phyloP scores from a whole-genome alignment of 345 rosid species.

The Gossypium rotundifolium region DNA sequence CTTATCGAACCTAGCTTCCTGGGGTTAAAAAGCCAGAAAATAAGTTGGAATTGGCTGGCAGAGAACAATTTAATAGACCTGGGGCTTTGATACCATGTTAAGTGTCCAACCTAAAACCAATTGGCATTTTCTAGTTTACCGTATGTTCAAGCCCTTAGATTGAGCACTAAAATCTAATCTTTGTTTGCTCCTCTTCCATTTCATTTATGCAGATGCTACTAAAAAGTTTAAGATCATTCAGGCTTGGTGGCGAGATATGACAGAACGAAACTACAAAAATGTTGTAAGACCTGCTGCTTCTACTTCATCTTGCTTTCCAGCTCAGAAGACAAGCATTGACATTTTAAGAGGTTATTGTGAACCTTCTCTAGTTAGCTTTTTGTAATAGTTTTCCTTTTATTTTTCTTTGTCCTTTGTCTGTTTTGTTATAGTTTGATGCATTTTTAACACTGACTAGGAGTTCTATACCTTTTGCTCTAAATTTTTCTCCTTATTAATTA shows the following conservation, averaged over 20 bases:
- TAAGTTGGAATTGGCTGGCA: background rate
- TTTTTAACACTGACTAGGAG: background rate
- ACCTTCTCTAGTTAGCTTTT: background rate
- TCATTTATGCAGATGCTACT: constrained; percentile 49
- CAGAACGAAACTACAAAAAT: constrained; percentile 39
- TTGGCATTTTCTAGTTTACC: constrained; percentile 3
- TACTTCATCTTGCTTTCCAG: constrained; percentile 25
- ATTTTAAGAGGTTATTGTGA: constrained; percentile 41
- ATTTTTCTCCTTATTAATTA: background rate
- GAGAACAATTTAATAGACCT: background rate
- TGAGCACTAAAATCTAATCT: background rate
- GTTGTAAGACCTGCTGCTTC: constrained; percentile 30
- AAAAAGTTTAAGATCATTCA: constrained; percentile 68
- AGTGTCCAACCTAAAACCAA: background rate
- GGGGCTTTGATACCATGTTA: background rate
- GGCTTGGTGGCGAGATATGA: constrained; percentile 95
- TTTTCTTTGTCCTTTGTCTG: background rate
- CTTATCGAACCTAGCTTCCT: background rate
- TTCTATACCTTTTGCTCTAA: background rate
- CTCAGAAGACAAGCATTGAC: constrained; percentile 20
- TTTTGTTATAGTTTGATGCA: background rate
- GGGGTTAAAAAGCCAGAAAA: background rate
- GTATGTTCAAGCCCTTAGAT: background rate
- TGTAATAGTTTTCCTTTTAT: background rate
- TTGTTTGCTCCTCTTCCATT: background rate